Evolutionary conservation across 768 basidiomycete genomes (phyloP).

Genomic region (Tricholoma hemisulphureum): DNA sequence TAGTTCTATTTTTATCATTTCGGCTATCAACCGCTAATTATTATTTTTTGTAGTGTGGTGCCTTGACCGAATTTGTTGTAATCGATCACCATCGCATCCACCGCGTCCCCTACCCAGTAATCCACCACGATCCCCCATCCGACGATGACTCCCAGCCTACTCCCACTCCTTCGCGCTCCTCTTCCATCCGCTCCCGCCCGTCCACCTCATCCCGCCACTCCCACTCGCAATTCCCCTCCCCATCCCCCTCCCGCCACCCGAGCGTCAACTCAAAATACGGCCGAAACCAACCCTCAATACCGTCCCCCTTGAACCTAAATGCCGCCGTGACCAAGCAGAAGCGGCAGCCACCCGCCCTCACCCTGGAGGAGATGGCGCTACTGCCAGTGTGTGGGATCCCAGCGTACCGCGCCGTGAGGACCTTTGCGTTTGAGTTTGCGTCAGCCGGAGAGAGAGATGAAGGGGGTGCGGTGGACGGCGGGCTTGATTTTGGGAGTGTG

Average conservation of each 20-base stretch:
- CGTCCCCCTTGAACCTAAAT: background rate
- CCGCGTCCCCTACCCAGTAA: slow-evolving; percentile 63
- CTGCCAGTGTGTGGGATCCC: slow-evolving; percentile 76
- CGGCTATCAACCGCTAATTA: slow-evolving; percentile 11
- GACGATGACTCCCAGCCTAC: slow-evolving; percentile 4
- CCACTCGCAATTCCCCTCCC: background rate
- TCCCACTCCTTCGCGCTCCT: slow-evolving; percentile 9
- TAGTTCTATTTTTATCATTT: slow-evolving; percentile 6
- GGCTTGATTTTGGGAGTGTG: slow-evolving; percentile 5
- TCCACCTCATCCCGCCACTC: background rate
- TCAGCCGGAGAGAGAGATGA: slow-evolving; percentile 1
- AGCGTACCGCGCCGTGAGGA: slow-evolving; percentile 80
- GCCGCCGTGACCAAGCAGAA: background rate
- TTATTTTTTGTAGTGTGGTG: slow-evolving; percentile 61
- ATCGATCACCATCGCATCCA: slow-evolving; percentile 77
- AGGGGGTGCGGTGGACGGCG: slow-evolving; percentile 5
- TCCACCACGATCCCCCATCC: slow-evolving; percentile 24
- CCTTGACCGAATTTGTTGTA: slow-evolving; percentile 85
- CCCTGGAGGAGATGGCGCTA: slow-evolving; percentile 75
- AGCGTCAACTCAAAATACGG: background rate
- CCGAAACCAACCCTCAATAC: background rate
- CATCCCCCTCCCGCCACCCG: background rate
- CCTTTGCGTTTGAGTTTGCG: slow-evolving; percentile 51
- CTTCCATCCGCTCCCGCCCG: slow-evolving; percentile 1
- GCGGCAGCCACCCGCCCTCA: slow-evolving; percentile 20